Conservation (phyloP, 106 monocot species). For the Acanthochlamys bracteata region DNA sequence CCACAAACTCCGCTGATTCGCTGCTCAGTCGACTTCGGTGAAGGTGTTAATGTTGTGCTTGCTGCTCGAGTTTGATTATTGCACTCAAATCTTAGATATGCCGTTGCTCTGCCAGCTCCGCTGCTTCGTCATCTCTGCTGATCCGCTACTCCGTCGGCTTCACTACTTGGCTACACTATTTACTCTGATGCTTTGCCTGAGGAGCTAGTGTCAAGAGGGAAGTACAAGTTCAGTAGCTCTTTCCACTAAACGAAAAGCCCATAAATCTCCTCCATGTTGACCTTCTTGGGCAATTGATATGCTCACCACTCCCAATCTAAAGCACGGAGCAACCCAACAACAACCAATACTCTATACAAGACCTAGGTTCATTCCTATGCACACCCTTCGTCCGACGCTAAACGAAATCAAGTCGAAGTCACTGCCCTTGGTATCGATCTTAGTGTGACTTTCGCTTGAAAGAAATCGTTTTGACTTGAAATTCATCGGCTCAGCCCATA, state of each 20-base stretch:
- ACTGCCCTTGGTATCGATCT: conserved; percentile 20
- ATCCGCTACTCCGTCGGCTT: too few relatives aligned
- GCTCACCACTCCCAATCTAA: conserved; percentile 18
- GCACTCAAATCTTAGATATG: too few relatives aligned
- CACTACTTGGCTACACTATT: too few relatives aligned
- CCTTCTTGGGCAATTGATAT: not conserved
- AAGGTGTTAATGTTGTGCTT: too few relatives aligned
- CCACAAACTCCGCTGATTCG: too few relatives aligned
- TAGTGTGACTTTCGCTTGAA: conserved; percentile 7
- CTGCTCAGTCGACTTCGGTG: too few relatives aligned
- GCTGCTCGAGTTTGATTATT: too few relatives aligned
- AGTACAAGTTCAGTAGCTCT: not conserved
- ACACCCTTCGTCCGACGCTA: conserved; percentile 26
- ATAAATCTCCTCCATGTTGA: conserved; percentile 16
- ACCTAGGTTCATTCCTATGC: conserved; percentile 17
- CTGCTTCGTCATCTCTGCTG: too few relatives aligned
- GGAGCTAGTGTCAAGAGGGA: conserved; percentile 11
- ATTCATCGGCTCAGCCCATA: conserved; percentile 1
- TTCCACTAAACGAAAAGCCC: conserved; percentile 12
- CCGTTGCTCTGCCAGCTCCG: too few relatives aligned
- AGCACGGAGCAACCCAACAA: conserved; percentile 17
- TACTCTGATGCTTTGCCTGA: too few relatives aligned
- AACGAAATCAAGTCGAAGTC: conserved; percentile 29
- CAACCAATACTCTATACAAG: conserved; percentile 19
- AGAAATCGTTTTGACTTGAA: conserved; percentile 11